Base-by-base conservation (phyloP, 495 filamentous ascomycete species). In the Polyplosphaeria fusca region DNA sequence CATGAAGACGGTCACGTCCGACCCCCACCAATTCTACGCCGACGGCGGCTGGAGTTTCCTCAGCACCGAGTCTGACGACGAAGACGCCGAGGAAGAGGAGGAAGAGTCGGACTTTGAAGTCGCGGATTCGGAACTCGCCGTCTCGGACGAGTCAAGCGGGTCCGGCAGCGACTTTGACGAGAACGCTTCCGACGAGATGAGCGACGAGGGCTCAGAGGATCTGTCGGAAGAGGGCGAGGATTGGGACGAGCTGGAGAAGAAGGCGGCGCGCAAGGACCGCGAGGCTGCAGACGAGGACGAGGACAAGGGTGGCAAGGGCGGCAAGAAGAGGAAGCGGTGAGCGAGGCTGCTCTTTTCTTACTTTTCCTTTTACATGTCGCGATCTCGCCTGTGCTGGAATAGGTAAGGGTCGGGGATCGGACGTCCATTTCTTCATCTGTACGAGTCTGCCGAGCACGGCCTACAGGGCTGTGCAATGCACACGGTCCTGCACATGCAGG, bases 11-110 rank as follows among this genome's bases (percentile, higher is more conserved):
- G 91, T 99, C 16, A 89, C 86, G 27, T 83, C 86, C 37, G 88
- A 99, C 69, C 88, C 94, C 5, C 91, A 97, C 65, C 81, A 84
- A 52, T 99, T 99, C 82, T 99, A 95, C 70, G 79, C 77, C 25
- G 91, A 97, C 65, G 94, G 94, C 24, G 94, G 94, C 22, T 99
- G 94, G 94, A 86, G 83, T 13, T 96, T 97, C 82, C 70, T 99
- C 50, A 81, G 83, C 26, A 86, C 85, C 50, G 92, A 96, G 37
- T 89, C 85, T 1, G 94, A 97, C 62, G 88, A 86, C 3, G 91
- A 96, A 43, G 91, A 82, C 47, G 82, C 76, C 0, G 83, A 83
- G 0, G 84, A 87, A 16, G 88, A 92, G 65, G 84, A 87, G 51
- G 89, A 96, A 72, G 94, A 96, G 68, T 87, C 83, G 19, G 89